Base-by-base conservation (phyloP, 805 yeast genomes). In the Zygoascus bituminiphila region DNA sequence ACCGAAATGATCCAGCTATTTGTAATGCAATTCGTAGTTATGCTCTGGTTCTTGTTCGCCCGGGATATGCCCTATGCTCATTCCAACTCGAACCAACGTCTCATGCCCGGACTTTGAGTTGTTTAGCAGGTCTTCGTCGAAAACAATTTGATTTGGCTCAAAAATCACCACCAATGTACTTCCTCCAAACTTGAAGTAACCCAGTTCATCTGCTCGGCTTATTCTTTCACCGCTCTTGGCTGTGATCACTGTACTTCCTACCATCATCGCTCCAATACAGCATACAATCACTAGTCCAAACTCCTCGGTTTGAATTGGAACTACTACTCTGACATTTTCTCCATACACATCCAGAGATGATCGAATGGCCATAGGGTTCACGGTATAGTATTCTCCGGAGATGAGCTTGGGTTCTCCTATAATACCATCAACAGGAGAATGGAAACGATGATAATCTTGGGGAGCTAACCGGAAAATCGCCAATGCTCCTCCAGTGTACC, bases 201-300 rank as follows among this genome's bases (percentile, higher is more conserved):
- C 98, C 23, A 91, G 65, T 58, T 91, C 98, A 39, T 85, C 89
- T 3, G 93, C 85, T 42, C 89, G 72, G 7, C 66, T 57, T 2
- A 91, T 72, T 0, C 46, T 35, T 40, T 79, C 79, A 2, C 87
- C 88, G 42, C 74, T 76, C 46, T 74, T 62, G 14, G 80, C 82
- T 0, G 91, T 81, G 24, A 91, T 63, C 0, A 88, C 75, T 1
- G 83, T 88, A 1, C 95, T 83, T 0, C 98, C 98, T 2, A 91
- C 98, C 97, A 91, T 88, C 98, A 93, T 91, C 0, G 98, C 98
- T 31, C 98, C 98, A 3, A 91, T 87, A 5, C 93, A 80, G 20
- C 88, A 77, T 67, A 86, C 74, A 52, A 84, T 69, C 17, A 91
- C 84, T 0, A 76, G 73, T 0, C 97, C 97, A 62, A 87, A 89